Base-by-base conservation (phyloP, 768 basidiomycete species). In the Strobilomyces dryophilus region DNA sequence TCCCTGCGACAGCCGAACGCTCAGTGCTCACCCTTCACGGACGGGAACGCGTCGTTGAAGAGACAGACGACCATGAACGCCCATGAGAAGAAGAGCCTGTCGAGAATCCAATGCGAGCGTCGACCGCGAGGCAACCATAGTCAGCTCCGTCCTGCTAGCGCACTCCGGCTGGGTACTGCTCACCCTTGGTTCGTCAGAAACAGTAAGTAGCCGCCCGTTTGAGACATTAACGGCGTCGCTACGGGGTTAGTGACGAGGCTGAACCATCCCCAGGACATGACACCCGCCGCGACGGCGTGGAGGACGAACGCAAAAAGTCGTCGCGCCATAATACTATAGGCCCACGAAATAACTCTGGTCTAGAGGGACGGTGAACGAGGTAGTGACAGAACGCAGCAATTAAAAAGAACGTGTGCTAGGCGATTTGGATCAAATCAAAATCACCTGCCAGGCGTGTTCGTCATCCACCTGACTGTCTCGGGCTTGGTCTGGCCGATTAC, bases 181-280 rank as follows among this genome's bases (percentile, higher is more conserved):
- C 44, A 66, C 89, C 87, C 87, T 69, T 89, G 82, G 58, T 91
- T 87, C 1, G 91, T 93, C 47, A 92, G 71, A 61, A 81, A 92
- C 64, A 84, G 84, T 39, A 76, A 77, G 57, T 84, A 81, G 0
- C 88, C 88, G 2, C 86, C 87, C 58, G 77, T 79, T 59, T 79
- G 80, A 2, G 57, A 20, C 4, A 83, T 75, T 55, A 68, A 71
- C 1, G 53, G 51, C 1, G 2, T 1, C 48, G 66, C 61, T 6
- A 72, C 54, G 6, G 17, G 56, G 49, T 55, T 37, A 0, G 35
- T 26, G 29, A 20, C 32, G 20, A 73, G 35, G 17, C 55, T 37
- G 39, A 61, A 36, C 61, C 65, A 76, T 0, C 75, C 76, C 55
- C 70, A 74, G 6, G 66, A 48, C 76, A 76, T 74, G 54, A 69